Evolutionary conservation across 208 protist genomes (phyloP), one percentile per base, ranked within the genome.

Genomic region (Paratrypanosoma confusum): DNA sequence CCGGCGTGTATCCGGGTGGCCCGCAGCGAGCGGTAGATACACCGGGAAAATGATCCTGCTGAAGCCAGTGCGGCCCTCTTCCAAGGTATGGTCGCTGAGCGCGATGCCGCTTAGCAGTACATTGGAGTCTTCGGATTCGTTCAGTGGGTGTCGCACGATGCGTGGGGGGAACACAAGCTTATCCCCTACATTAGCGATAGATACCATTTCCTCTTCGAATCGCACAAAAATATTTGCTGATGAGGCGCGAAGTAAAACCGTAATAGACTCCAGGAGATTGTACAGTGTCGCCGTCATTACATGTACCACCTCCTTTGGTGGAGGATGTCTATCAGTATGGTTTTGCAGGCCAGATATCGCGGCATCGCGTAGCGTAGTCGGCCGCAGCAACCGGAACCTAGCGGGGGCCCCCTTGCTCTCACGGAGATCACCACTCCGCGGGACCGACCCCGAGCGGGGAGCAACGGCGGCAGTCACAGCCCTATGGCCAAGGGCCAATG

Each of bases 21-120:
- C 41, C 13, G 25, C 17, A n/a, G n/a, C 61, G 18, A 32, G 20
- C 5, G 25, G 39, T 5, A 51, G 27, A 49, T 71, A 77, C 39
- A 88, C 56, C 31, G 82, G 82, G 45, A 88, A 89, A 22, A 89
- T 65, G 31, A 92, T 38, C 20, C 84, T 17, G 39, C 73, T 71
- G 32, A 56, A 66, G 22, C 44, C 35, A 14, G 58, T 57, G 18
- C 57, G 46, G 17, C 55, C 44, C 11, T 40, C 39, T 23, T 81
- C 81, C 18, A 57, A 50, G 23, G 56, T 60, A 31, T 68, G 42
- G 22, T 82, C 79, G 46, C 84, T 92, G 18, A 89, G 39, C 14
- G 83, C 78, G 40, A 92, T 85, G 18, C 76, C 73, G 57, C 83
- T 92, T 5, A 56, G 72, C 5, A 92, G 58, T 37, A 92, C 83